Conservation (phyloP, 1,139 yeast genomes). For the Pneumocystis oryctolagi region DNA sequence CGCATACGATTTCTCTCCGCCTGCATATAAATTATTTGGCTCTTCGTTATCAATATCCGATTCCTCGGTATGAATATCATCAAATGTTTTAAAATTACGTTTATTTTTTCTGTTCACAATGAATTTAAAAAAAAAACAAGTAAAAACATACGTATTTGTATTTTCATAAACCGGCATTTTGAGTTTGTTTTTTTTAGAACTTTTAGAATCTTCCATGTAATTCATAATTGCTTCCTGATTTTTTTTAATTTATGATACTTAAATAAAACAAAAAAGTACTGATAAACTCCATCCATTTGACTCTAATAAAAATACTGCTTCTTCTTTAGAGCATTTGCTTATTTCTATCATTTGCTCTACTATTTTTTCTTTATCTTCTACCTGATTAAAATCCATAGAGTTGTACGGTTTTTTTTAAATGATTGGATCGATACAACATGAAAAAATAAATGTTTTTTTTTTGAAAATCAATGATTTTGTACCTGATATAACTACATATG, state of each 20-base stretch:
- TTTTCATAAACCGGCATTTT: conserved; percentile 8
- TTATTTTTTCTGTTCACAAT: conserved; percentile 29
- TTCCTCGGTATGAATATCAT: conserved; percentile 31
- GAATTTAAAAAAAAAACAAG: conserved; percentile 13
- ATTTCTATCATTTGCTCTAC: conserved; percentile 42
- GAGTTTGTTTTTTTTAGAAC: conserved; percentile 8
- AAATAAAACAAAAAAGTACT: conserved; percentile 15
- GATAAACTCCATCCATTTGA: conserved; percentile 30
- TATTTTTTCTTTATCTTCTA: conserved; percentile 17
- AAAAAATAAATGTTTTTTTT: background rate
- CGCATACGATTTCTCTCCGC: conserved; percentile 54
- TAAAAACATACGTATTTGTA: conserved; percentile 5
- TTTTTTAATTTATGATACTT: background rate
- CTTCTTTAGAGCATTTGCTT: conserved; percentile 32
- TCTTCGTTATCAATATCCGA: conserved; percentile 43
- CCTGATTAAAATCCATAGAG: background rate
- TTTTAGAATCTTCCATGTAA: conserved; percentile 15
- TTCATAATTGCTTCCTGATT: conserved; percentile 19
- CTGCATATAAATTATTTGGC: conserved; percentile 42
- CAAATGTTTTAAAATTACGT: conserved; percentile 24
- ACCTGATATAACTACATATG: background rate
- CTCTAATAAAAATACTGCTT: conserved; percentile 32
- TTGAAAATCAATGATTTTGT: background rate
- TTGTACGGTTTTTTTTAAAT: background rate
- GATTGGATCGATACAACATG: background rate